Conservation (phyloP, 257 asterid species). For the Forsythia viridissima region DNA sequence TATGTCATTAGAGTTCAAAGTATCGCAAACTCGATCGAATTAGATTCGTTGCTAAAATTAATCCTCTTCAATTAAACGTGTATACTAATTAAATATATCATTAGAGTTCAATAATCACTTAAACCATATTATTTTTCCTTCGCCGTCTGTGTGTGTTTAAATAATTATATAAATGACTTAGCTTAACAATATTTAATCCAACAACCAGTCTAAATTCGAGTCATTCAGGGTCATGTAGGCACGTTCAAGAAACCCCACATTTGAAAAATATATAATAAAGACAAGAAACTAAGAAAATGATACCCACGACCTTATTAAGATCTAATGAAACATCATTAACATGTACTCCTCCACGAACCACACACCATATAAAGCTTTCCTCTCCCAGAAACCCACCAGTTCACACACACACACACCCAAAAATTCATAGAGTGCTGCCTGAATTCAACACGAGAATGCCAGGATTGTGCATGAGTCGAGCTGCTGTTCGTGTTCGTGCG, state of each 20-base stretch:
- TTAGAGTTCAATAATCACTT: too few relatives aligned
- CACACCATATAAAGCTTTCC: not conserved
- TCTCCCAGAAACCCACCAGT: not conserved
- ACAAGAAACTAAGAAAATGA: conserved; percentile 35
- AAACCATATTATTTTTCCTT: too few relatives aligned
- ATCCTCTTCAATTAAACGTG: not conserved
- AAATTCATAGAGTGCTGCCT: not conserved
- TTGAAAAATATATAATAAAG: conserved; percentile 35
- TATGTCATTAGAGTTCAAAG: not conserved
- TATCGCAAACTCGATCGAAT: not conserved
- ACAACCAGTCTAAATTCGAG: conserved; percentile 31
- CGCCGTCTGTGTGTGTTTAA: not conserved
- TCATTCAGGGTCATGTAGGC: conserved; percentile 52
- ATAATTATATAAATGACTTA: not conserved
- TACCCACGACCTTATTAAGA: conserved; percentile 31
- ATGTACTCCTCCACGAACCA: not conserved
- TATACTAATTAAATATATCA: too few relatives aligned
- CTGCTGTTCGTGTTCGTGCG: conserved; percentile 43
- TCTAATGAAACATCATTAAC: conserved; percentile 16
- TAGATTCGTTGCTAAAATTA: not conserved
- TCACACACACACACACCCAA: conserved; percentile 13
- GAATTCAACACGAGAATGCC: conserved; percentile 31
- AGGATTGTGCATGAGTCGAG: conserved; percentile 53
- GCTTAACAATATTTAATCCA: conserved; percentile 12
- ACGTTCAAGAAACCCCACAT: conserved; percentile 50